Percentiles rank a stretch among this genome's conserved stretches.
phyloP scores from a whole-genome alignment of 345 rosid species.

The Hibiscus syriacus region DNA sequence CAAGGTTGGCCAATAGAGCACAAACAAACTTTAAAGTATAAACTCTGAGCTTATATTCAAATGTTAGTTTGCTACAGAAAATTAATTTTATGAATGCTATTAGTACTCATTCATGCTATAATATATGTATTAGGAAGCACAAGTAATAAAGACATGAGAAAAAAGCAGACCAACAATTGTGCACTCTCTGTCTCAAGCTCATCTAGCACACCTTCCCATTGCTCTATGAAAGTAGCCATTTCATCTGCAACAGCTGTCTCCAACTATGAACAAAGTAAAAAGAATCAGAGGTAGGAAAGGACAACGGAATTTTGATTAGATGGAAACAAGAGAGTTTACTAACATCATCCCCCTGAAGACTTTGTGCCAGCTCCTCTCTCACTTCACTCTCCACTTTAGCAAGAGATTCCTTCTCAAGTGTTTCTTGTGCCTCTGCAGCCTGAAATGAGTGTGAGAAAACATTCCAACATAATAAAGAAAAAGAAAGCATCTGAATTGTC shows the following conservation, averaged over 20 bases:
- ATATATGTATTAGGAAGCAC: slow-evolving; percentile 11
- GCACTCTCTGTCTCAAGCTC: slow-evolving; percentile 89
- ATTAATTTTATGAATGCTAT: background rate
- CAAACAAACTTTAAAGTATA: background rate
- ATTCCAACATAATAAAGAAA: slow-evolving; percentile 13
- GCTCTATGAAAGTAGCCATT: slow-evolving; percentile 70
- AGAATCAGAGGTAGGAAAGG: slow-evolving; percentile 11
- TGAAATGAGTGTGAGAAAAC: slow-evolving; percentile 41
- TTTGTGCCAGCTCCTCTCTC: slow-evolving; percentile 74
- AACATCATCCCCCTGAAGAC: slow-evolving; percentile 71
- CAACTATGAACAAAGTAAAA: slow-evolving; percentile 38
- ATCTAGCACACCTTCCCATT: slow-evolving; percentile 87
- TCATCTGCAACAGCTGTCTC: slow-evolving; percentile 74
- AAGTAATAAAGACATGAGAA: slow-evolving; percentile 11
- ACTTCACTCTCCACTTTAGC: slow-evolving; percentile 79
- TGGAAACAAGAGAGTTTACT: slow-evolving; percentile 21
- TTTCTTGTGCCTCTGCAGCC: slow-evolving; percentile 99
- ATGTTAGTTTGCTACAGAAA: background rate
- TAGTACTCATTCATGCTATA: background rate
- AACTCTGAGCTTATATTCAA: background rate
- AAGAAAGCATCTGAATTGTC: slow-evolving; percentile 7
- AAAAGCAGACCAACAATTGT: slow-evolving; percentile 78
- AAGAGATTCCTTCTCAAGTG: slow-evolving; percentile 90
- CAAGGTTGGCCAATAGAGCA: background rate
- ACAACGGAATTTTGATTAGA: background rate